Evolutionary conservation across 192 early-diverging fungal genomes (phyloP), one percentile per base, ranked within the genome.

Genomic region (Kappamyces sp.): DNA sequence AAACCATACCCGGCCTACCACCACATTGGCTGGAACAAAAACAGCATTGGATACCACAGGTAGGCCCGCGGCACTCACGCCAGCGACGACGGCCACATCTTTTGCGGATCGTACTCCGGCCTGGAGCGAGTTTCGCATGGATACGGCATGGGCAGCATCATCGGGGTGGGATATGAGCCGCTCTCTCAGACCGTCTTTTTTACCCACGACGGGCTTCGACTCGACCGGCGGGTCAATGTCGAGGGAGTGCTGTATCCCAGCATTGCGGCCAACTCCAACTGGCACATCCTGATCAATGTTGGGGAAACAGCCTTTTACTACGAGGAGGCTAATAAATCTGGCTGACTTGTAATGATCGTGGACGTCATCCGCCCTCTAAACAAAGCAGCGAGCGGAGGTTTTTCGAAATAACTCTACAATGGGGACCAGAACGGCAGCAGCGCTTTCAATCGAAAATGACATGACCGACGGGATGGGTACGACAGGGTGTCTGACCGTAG

Each of bases 381-480:
- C 32, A 2, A 34, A 9, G 49, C 36, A 34, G 49, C 38, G 51
- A 36, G 41, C 41, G 38, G 51, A 40, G 51, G 38, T 53, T 53
- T 53, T 53, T 53, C 4, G 51, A 53, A 23, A 23, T 23, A 23
- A 23, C 23, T 23, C 23, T 23, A 59, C 46, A 34, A 59, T 59
- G 57, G 52, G 12, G 33, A 59, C 57, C 33, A 59, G 49, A 36
- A 46, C 47, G 61, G 72, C 67, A 39, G 64, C 64, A 40, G 67
- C 71, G 33, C 64, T 79, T 10, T 60, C 47, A 40, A 71, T 64
- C 53, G 77, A 79, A 12, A 63, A 69, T 38, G 77, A 79, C 33
- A 66, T 76, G 44, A 79, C 69, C 64, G 77, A 79, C 50, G 74
- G 77, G 5, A 66, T 79, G 51, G 77, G 77, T 79, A 58, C 46